Conservation (phyloP, 2,329 filamentous ascomycete species). For the Sporothrix humicola region DNA sequence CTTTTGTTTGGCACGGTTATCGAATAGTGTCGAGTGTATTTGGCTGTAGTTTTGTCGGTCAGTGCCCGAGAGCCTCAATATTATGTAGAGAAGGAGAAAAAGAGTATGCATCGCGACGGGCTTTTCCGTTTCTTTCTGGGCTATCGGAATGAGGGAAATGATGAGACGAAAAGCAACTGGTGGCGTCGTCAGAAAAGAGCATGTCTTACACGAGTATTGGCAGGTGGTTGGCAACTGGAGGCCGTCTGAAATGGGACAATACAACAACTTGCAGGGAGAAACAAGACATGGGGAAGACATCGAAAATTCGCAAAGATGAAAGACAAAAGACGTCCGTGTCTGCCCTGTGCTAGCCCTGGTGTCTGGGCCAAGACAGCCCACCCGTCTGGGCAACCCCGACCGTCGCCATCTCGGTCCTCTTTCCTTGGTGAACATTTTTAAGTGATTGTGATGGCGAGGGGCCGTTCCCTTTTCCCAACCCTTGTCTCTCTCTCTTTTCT, state of each 20-base stretch:
- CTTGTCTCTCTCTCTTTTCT: too few relatives aligned
- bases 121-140: neutral
- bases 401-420: neutral
- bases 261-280: constrained; percentile 7
- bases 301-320: too few relatives aligned
- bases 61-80: neutral
- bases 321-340: neutral
- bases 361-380: constrained; percentile 3
- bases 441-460: too few relatives aligned
- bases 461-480: too few relatives aligned
- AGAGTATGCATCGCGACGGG: constrained; percentile 24
- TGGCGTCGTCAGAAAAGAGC: neutral
- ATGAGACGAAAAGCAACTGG: neutral
- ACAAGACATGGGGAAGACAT: neutral
- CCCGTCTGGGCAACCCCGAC: neutral
- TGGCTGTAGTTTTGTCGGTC: neutral
- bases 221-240: neutral
- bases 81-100: neutral
- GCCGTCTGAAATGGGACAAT: neutral
- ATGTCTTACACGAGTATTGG: too few relatives aligned
- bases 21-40: neutral
- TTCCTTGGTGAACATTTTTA: too few relatives aligned
- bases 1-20: neutral
- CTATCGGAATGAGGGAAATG: neutral
- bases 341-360: constrained; percentile 12